phyloP scores from a whole-genome alignment of 495 filamentous ascomycete species.

The Penicillium coffeae region DNA sequence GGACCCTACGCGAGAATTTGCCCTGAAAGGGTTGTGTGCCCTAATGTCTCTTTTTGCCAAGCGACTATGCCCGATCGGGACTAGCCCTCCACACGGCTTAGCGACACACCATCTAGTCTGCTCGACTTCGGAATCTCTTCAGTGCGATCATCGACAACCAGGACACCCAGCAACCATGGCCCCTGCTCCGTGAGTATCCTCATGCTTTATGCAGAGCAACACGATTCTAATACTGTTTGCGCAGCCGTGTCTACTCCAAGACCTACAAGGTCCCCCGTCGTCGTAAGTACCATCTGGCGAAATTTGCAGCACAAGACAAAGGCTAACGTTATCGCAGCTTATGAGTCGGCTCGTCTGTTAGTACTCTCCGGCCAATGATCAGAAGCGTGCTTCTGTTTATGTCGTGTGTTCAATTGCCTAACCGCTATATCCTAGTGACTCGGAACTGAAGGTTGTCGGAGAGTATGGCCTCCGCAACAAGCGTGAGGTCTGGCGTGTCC shows the following conservation, averaged over 20 bases:
- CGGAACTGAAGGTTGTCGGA: conserved; percentile 97
- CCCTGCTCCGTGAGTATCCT: conserved; percentile 41
- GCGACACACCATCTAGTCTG: neutral
- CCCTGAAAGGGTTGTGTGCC: neutral
- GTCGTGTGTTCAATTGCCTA: conserved; percentile 64
- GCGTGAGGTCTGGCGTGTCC: conserved; percentile 99
- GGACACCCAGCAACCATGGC: conserved; percentile 49
- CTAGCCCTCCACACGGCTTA: neutral
- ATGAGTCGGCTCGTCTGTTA: conserved; percentile 99
- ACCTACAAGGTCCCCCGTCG: conserved; percentile 93
- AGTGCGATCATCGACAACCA: conserved; percentile 29
- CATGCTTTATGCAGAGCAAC: conserved; percentile 7
- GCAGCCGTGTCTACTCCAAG: conserved; percentile 80
- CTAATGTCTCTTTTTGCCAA: neutral
- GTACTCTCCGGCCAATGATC: conserved; percentile 93
- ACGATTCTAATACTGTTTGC: conserved; percentile 32
- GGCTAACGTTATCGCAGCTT: conserved; percentile 53
- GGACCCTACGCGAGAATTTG: neutral
- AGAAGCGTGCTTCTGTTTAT: conserved; percentile 95
- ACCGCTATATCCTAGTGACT: conserved; percentile 68
- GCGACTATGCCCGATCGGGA: neutral
- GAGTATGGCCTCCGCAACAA: conserved; percentile 99
- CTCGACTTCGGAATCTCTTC: conserved; percentile 6
- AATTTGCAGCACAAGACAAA: conserved; percentile 5
- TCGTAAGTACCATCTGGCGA: conserved; percentile 39